Evolutionary conservation across 2,329 filamentous ascomycete species (phyloP).

Genomic region (Apiospora rasikravindrae): DNA sequence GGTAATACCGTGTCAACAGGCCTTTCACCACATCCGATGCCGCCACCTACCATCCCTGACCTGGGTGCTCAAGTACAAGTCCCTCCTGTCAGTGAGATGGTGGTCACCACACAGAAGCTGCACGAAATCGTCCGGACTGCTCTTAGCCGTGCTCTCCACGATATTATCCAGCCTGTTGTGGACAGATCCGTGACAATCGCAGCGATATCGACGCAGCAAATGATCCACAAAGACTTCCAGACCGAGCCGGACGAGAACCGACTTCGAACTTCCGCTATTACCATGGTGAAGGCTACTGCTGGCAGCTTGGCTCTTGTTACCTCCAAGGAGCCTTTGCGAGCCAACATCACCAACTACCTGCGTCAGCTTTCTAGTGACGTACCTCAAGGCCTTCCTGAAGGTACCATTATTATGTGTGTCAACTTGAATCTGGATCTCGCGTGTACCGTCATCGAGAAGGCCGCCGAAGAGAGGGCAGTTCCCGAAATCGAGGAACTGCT

Average conservation of each 20-base stretch:
- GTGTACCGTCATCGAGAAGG: conserved; percentile 92
- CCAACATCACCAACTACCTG: conserved; percentile 98
- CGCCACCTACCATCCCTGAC: conserved; percentile 77
- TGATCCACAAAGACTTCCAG: conserved; percentile 95
- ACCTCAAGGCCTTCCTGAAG: conserved; percentile 85
- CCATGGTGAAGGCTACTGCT: conserved; percentile 92
- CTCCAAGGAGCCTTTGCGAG: conserved; percentile 93
- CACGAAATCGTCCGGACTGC: conserved; percentile 83
- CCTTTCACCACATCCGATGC: conserved; percentile 78
- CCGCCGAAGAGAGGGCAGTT: conserved; percentile 89
- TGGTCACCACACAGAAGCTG: conserved; percentile 71
- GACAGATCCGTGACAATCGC: conserved; percentile 98
- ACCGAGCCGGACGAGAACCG: conserved; percentile 90
- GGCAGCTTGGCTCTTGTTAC: conserved; percentile 96
- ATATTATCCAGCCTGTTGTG: conserved; percentile 97
- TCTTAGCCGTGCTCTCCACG: conserved; percentile 86
- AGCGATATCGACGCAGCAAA: conserved; percentile 92
- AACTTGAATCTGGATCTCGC: conserved; percentile 96
- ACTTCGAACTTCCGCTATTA: conserved; percentile 84
- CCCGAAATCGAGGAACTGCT: conserved; percentile 96
- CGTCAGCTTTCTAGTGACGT: conserved; percentile 71
- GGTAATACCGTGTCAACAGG: conserved; percentile 71
- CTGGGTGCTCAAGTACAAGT: conserved; percentile 80
- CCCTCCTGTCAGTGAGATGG: conserved; percentile 80
- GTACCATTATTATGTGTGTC: conserved; percentile 96